A percentile compares a stretch with the other conserved stretches of the same genome.
These are phyloP conservation scores for Neofusicoccum parvum DNA, from an alignment of 2,329 filamentous ascomycete genomes.

Conservation along the genomic window DNA sequence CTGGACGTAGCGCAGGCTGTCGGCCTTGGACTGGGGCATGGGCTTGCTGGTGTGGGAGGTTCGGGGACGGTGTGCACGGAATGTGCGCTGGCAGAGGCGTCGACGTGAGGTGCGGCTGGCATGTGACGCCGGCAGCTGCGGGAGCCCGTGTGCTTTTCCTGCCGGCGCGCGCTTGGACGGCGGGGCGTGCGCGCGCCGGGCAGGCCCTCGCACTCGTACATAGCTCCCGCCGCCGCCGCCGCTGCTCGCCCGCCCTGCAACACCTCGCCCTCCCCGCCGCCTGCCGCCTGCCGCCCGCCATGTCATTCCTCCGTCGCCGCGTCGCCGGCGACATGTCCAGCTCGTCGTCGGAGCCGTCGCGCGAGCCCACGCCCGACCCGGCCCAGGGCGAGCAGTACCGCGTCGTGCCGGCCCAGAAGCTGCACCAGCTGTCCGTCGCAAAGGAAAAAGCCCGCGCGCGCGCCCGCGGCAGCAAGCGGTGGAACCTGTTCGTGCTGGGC, in stretches of 20 bases:
- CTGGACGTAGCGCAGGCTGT: conserved; percentile 58
- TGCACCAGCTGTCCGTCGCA: conserved; percentile 44
- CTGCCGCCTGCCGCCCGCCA: conserved; percentile 21
- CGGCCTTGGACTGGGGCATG: conserved; percentile 3
- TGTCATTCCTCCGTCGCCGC: conserved; percentile 41
- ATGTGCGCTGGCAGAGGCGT: background rate
- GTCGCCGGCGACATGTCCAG: conserved; percentile 31
- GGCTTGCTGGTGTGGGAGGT: background rate
- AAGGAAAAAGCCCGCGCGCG: conserved; percentile 21
- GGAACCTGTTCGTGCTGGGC: conserved; percentile 79
- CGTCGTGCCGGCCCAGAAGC: conserved; percentile 54
- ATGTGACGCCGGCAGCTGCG: background rate
- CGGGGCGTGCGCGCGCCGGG: too few relatives aligned
- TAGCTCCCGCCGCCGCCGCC: too few relatives aligned
- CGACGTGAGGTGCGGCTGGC: background rate
- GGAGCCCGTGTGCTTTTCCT: background rate
- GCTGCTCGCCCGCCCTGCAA: background rate
- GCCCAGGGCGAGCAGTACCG: conserved; percentile 52
- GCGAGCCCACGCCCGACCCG: conserved; percentile 43
- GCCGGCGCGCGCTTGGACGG: too few relatives aligned
- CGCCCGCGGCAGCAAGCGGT: conserved; percentile 59
- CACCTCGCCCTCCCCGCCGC: background rate
- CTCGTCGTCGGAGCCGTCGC: conserved; percentile 37
- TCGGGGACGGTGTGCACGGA: background rate
- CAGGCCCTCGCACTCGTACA: too few relatives aligned